Conservation (phyloP, 2,329 filamentous ascomycete genomes). For the Davidsoniella australis region DNA sequence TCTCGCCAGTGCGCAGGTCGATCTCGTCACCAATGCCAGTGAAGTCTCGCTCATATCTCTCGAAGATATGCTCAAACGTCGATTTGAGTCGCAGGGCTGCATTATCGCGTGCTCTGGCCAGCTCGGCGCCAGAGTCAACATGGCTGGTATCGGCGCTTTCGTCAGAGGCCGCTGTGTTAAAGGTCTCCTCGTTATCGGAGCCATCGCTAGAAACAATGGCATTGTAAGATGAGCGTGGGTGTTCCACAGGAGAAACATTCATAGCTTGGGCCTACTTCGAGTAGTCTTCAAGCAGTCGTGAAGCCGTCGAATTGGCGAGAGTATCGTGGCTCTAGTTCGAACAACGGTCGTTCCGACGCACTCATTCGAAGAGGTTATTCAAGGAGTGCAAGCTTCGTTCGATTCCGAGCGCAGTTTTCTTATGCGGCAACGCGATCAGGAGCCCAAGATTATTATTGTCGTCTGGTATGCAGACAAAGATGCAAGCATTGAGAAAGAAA, state of each 20-base stretch:
- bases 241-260: not conserved
- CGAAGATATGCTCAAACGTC: constrained; percentile 76
- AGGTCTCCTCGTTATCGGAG: constrained; percentile 25
- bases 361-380: too few relatives aligned
- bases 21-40: constrained; percentile 76
- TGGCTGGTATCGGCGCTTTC: constrained; percentile 30
- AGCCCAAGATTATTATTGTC: too few relatives aligned
- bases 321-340: too few relatives aligned
- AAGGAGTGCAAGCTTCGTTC: too few relatives aligned
- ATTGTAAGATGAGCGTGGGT: not conserved
- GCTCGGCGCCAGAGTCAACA: constrained; percentile 33
- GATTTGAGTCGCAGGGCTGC: constrained; percentile 61
- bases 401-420: too few relatives aligned
- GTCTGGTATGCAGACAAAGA: too few relatives aligned
- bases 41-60: constrained; percentile 75
- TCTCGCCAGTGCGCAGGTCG: constrained; percentile 60
- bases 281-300: too few relatives aligned
- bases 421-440: too few relatives aligned
- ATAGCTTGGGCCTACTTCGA: too few relatives aligned
- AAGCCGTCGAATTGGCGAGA: too few relatives aligned
- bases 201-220: not conserved
- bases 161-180: constrained; percentile 15
- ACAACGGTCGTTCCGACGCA: not conserved
- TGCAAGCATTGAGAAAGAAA: too few relatives aligned
- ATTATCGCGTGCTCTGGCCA: constrained; percentile 44